Evolutionary conservation across 2,329 filamentous ascomycete species (phyloP).

Genomic region (Trichothecium roseum): DNA sequence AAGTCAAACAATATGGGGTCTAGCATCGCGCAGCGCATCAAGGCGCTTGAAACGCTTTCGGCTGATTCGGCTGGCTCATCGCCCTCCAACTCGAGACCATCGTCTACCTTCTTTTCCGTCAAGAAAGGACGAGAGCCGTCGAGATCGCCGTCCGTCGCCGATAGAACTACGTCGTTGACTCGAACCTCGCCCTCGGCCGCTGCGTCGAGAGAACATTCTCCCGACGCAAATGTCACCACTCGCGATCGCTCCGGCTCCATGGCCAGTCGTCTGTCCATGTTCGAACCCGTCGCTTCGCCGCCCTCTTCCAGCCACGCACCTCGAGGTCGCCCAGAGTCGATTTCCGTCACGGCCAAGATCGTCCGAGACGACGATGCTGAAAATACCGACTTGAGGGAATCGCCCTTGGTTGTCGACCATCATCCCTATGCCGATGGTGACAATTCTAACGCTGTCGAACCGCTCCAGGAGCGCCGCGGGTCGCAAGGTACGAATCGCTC

Average conservation of each 20-base stretch:
- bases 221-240: slow-evolving; percentile 23
- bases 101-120: slow-evolving; percentile 50
- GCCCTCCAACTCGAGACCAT: slow-evolving; percentile 25
- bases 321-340: slow-evolving; percentile 55
- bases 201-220: slow-evolving; percentile 32
- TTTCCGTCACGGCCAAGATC: slow-evolving; percentile 83
- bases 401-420: slow-evolving; percentile 48
- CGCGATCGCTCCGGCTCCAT: slow-evolving; percentile 42
- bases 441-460: slow-evolving; percentile 16
- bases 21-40: slow-evolving; percentile 89
- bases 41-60: slow-evolving; percentile 76
- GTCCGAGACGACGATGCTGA: slow-evolving; percentile 51
- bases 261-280: slow-evolving; percentile 44
- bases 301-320: slow-evolving; percentile 19
- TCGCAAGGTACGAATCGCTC: slow-evolving; percentile 30
- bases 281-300: slow-evolving; percentile 28
- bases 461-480: slow-evolving; percentile 35
- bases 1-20: slow-evolving; percentile 78
- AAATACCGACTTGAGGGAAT: slow-evolving; percentile 45
- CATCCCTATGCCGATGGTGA: slow-evolving; percentile 16
- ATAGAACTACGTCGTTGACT: slow-evolving; percentile 29
- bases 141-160: slow-evolving; percentile 33
- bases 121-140: slow-evolving; percentile 36
- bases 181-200: slow-evolving; percentile 8
- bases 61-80: slow-evolving; percentile 20